Conservation (phyloP, 176 grass and related monocot species). For the Metroxylon sagu region DNA sequence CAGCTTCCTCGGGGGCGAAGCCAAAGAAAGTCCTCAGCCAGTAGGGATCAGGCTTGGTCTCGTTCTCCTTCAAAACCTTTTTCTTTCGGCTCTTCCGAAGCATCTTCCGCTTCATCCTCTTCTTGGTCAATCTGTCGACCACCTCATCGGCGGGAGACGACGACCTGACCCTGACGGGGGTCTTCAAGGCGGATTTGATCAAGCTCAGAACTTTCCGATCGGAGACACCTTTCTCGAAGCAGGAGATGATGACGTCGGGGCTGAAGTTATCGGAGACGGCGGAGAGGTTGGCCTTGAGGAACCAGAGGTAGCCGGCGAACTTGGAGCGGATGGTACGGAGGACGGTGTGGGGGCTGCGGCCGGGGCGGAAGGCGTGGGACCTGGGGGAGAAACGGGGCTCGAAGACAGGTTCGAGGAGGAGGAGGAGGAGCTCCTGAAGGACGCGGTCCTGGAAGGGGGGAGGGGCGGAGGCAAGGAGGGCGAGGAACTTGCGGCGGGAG, state of each 20-base stretch:
- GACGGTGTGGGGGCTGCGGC: conserved; percentile 65
- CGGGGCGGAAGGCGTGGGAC: conserved; percentile 76
- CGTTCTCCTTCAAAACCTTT: conserved; percentile 79
- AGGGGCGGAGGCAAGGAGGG: conserved; percentile 46
- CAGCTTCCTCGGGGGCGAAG: conserved; percentile 60
- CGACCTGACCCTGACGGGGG: conserved; percentile 37
- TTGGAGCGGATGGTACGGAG: conserved; percentile 73
- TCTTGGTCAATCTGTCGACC: conserved; percentile 46
- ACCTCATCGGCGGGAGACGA: conserved; percentile 24
- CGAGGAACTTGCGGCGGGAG: conserved; percentile 63
- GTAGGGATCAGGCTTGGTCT: conserved; percentile 78
- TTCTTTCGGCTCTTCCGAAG: conserved; percentile 84
- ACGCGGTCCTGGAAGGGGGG: conserved; percentile 77
- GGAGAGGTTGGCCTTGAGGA: conserved; percentile 73
- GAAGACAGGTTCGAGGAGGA: conserved; percentile 77
- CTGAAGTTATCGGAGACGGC: conserved; percentile 35
- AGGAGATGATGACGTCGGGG: conserved; percentile 51
- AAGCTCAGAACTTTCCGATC: conserved; percentile 72
- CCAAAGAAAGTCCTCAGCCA: conserved; percentile 81
- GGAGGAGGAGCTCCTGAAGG: conserved; percentile 75
- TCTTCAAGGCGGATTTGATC: conserved; percentile 61
- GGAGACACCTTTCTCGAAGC: conserved; percentile 37
- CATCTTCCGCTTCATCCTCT: conserved; percentile 86
- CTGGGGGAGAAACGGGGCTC: conserved; percentile 82
- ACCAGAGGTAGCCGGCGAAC: conserved; percentile 88